phyloP scores from a whole-genome alignment of 2,329 filamentous ascomycete species.

The Aspergillus latus region DNA sequence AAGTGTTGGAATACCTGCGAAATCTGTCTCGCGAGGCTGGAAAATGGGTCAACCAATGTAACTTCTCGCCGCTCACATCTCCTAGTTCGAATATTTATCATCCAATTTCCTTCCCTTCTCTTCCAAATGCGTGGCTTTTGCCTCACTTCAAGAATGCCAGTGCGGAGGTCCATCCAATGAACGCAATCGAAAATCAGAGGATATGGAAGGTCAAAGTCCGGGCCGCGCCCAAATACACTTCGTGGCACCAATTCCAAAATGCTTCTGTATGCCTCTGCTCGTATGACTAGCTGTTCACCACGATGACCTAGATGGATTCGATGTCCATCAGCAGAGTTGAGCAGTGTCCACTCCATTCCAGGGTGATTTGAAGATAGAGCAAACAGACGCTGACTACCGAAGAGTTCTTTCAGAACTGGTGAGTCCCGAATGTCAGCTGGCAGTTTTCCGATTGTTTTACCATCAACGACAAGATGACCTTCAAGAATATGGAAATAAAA shows the following conservation, averaged over 20 bases:
- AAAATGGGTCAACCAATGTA: neutral
- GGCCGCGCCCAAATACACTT: conserved; percentile 1
- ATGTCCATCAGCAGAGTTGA: conserved; percentile 38
- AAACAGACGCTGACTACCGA: conserved; percentile 54
- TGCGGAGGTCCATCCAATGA: conserved; percentile 3
- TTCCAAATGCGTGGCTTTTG: neutral
- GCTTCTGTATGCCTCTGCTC: conserved; percentile 34
- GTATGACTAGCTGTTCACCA: conserved; percentile 44
- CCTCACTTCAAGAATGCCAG: neutral
- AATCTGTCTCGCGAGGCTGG: neutral
- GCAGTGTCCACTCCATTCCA: conserved; percentile 56
- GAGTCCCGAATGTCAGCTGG: conserved; percentile 53
- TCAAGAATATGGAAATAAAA: conserved; percentile 49
- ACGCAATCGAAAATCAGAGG: conserved; percentile 1
- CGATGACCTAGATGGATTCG: conserved; percentile 58
- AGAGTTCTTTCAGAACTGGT: conserved; percentile 50
- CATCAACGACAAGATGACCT: conserved; percentile 53
- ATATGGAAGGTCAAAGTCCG: neutral
- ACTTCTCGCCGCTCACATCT: neutral
- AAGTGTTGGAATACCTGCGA: neutral
- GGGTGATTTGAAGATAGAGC: conserved; percentile 51
- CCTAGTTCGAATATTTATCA: neutral
- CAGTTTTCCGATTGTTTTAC: conserved; percentile 52
- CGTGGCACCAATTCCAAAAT: conserved; percentile 38
- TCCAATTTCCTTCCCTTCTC: neutral